Conservation (phyloP, 495 filamentous ascomycete genomes). For the Trichoderma orchidacearum region DNA sequence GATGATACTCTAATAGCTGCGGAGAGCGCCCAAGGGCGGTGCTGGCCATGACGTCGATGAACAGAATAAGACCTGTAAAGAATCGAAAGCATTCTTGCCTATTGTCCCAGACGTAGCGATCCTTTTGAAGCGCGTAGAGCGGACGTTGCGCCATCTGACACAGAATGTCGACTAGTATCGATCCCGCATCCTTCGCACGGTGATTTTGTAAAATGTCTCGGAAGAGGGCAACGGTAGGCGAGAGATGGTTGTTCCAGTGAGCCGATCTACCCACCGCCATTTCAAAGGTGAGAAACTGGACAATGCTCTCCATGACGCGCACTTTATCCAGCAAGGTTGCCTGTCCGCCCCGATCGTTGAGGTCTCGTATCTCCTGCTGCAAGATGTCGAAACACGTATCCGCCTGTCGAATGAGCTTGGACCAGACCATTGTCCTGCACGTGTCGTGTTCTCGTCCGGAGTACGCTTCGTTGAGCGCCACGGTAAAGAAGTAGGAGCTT, state of each 20-base stretch:
- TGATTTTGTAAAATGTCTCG: conserved; percentile 13
- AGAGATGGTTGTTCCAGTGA: conserved; percentile 36
- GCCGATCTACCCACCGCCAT: conserved; percentile 24
- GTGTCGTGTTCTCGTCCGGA: conserved; percentile 5
- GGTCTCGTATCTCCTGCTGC: conserved; percentile 22
- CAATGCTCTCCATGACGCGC: conserved; percentile 36
- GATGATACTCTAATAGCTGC: conserved; percentile 22
- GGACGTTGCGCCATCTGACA: background rate
- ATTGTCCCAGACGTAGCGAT: conserved; percentile 4
- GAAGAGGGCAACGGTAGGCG: conserved; percentile 33
- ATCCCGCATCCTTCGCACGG: background rate
- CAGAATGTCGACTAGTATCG: background rate
- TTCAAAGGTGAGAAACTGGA: conserved; percentile 38
- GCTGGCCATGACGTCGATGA: conserved; percentile 36
- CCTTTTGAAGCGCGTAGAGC: conserved; percentile 16
- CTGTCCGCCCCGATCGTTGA: conserved; percentile 18
- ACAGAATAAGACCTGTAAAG: conserved; percentile 29
- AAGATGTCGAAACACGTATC: conserved; percentile 25
- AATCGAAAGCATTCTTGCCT: conserved; percentile 26
- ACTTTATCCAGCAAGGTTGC: conserved; percentile 13
- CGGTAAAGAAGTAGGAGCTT: conserved; percentile 33
- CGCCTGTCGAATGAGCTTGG: conserved; percentile 21
- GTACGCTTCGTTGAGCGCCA: conserved; percentile 8
- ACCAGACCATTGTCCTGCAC: conserved; percentile 15
- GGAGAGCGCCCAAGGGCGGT: conserved; percentile 25